A percentile compares a stretch with the other conserved stretches of the same genome.
These are phyloP conservation scores for Russula abietina DNA, from an alignment of 768 basidiomycete genomes.

Conservation along the genomic window DNA sequence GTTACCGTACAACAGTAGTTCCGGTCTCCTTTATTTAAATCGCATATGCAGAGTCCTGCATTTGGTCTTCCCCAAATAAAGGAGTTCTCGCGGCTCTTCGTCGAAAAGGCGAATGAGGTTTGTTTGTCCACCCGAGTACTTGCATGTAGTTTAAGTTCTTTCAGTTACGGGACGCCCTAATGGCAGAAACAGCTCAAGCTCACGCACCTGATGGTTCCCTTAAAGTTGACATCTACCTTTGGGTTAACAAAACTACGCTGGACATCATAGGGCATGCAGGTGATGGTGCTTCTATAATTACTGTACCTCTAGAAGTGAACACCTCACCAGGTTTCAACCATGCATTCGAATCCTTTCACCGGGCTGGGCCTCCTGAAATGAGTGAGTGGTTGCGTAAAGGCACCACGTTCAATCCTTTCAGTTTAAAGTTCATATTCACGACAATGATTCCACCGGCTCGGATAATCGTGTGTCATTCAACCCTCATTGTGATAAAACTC, in stretches of 20 bases:
- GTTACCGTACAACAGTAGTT: background rate
- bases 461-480: conserved; percentile 11
- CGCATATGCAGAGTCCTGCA: conserved; percentile 12
- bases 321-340: conserved; percentile 16
- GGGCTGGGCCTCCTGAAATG: conserved; percentile 2
- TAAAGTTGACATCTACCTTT: conserved; percentile 2
- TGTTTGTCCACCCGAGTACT: background rate
- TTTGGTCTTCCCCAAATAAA: conserved; percentile 17
- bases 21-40: background rate
- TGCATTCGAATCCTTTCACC: conserved; percentile 10
- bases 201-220: conserved; percentile 6
- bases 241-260: conserved; percentile 18
- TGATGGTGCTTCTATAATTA: background rate
- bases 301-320: background rate
- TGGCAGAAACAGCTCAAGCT: background rate
- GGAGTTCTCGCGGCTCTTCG: conserved; percentile 13
- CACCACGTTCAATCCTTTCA: conserved; percentile 14
- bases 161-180: conserved; percentile 13
- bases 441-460: conserved; percentile 8
- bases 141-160: background rate
- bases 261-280: conserved; percentile 21
- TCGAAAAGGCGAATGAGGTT: conserved; percentile 23
- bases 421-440: conserved; percentile 4
- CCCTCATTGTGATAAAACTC: background rate
- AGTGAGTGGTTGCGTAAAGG: conserved; percentile 14